A percentile compares a stretch with the other conserved stretches of the same genome.
phyloP scores from a whole-genome alignment of 495 filamentous ascomycete species.

The Tetracladium setigerum region DNA sequence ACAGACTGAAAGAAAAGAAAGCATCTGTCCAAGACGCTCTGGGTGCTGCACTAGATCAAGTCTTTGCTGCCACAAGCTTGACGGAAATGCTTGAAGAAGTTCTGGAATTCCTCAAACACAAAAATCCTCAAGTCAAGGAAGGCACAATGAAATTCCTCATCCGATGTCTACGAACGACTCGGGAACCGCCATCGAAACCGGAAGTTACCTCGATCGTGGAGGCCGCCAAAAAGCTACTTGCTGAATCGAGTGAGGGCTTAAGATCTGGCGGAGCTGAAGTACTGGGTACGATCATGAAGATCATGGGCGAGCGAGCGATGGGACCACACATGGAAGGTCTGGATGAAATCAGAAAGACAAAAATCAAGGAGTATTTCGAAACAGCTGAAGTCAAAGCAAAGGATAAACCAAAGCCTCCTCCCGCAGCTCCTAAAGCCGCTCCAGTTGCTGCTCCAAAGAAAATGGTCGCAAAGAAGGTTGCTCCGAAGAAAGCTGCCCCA shows the following conservation, averaged over 20 bases:
- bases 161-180: slow-evolving; percentile 75
- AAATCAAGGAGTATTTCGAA: slow-evolving; percentile 93
- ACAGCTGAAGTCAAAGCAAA: slow-evolving; percentile 93
- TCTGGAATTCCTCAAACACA: slow-evolving; percentile 76
- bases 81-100: slow-evolving; percentile 86
- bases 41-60: slow-evolving; percentile 75
- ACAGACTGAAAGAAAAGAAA: slow-evolving; percentile 97
- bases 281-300: slow-evolving; percentile 95
- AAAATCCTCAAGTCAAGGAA: slow-evolving; percentile 96
- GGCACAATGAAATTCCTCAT: slow-evolving; percentile 88
- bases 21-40: slow-evolving; percentile 80
- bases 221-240: slow-evolving; percentile 75
- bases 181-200: slow-evolving; percentile 71
- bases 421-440: slow-evolving; percentile 32
- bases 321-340: slow-evolving; percentile 87
- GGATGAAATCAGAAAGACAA: slow-evolving; percentile 92
- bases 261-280: slow-evolving; percentile 85
- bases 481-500: slow-evolving; percentile 37
- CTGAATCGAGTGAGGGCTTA: slow-evolving; percentile 78
- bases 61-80: slow-evolving; percentile 71
- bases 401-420: slow-evolving; percentile 82
- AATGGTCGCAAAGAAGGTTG: slow-evolving; percentile 40
- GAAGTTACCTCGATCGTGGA: slow-evolving; percentile 84
- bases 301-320: slow-evolving; percentile 96
- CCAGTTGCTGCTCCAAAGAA: slow-evolving; percentile 48